Evolutionary conservation across 2,329 filamentous ascomycete species (phyloP), one percentile per base, ranked within the genome.

Genomic region (Talaromyces sp.): DNA sequence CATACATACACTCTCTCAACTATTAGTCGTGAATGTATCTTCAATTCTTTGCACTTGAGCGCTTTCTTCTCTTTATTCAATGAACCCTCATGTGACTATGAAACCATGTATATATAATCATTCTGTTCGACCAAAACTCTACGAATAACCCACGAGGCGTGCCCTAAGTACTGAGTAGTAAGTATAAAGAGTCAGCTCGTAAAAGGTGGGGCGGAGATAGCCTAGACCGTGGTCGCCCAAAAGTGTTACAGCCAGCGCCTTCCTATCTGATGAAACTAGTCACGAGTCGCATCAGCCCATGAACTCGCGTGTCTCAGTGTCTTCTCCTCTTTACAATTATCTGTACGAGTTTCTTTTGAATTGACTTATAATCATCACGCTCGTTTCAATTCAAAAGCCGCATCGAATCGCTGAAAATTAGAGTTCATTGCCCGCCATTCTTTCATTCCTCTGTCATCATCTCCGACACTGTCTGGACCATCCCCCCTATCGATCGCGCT

Each of bases 151-250:
- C 3, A n/a, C 25, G 49, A 52, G 49, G 33, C 27, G 25, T 50
- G 17, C 25, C 27, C 27, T 6, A 31, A 31, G 27, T 9, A 50
- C 25, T 9, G 7, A 17, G 45, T 52, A 52, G 13, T 25, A 25
- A 31, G 10, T 49, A 50, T 35, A 13, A 5, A 17, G 33, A 19
- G n/a, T 22, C 52, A 37, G 19, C 33, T 37, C 19, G 33, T 35
- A 37, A 22, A 31, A 15, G 33, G 58, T 61, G 58, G 58, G 43
- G 17, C 31, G 41, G 5, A 19, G 59, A 61, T 35, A 61, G 58
- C 19, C 59, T 61, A 50, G 59, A 61, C 59, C 33, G 59, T 13
- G 19, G 43, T 19, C 27, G 52, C 52, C 50, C 52, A 25, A 25
- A 35, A 39, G 33, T 37, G 33, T 37, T 56, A 39, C 33, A 56